phyloP scores from a whole-genome alignment of 164 flowering plant species.

The Chimonanthus praecox region DNA sequence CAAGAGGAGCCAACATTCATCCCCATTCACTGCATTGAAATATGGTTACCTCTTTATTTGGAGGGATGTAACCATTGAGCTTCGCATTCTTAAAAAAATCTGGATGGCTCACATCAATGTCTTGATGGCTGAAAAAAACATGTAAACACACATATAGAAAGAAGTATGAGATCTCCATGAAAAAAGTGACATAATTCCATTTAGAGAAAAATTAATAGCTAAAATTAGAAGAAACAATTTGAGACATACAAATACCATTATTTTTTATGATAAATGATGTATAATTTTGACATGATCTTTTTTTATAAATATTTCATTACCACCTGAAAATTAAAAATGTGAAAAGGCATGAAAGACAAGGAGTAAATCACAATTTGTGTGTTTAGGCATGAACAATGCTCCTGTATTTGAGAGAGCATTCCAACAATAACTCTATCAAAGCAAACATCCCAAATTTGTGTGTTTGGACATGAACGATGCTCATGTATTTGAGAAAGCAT shows the following conservation, averaged over 20 bases:
- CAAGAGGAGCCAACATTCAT: no score
- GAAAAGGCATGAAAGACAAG: no score
- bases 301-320: no score
- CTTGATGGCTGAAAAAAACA: slow-evolving; percentile 71
- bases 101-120: slow-evolving; percentile 96
- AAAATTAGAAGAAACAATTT: background rate
- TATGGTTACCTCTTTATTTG: slow-evolving; percentile 80
- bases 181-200: slow-evolving; percentile 2
- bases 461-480: no score
- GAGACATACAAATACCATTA: background rate
- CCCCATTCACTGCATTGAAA: background rate
- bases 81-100: slow-evolving; percentile 85
- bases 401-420: no score
- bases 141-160: background rate
- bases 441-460: no score
- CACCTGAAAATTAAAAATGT: no score
- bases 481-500: no score
- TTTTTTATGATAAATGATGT: no score
- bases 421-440: no score
- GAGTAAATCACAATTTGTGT: no score
- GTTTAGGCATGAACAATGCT: no score
- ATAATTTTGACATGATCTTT: background rate
- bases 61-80: slow-evolving; percentile 82
- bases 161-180: background rate
- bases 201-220: background rate